phyloP scores from a whole-genome alignment of 805 yeast species.

The Blastobotrys muscicola region DNA sequence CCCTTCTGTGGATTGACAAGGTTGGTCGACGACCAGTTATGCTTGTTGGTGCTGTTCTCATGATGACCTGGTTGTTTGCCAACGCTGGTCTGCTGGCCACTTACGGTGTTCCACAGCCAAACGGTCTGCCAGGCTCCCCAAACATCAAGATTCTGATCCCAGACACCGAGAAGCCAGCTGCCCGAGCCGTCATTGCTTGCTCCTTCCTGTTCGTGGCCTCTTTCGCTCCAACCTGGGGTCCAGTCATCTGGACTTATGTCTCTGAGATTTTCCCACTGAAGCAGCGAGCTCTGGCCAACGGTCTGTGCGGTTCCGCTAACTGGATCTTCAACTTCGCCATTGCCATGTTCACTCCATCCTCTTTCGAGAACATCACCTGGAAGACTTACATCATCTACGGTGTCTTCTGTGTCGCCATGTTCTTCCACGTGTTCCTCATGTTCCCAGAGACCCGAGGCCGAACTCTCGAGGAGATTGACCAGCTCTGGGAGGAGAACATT shows the following conservation, averaged over 20 bases:
- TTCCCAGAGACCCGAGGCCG: constrained; percentile 21
- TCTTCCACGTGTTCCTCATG: constrained; percentile 30
- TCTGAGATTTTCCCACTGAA: constrained; percentile 43
- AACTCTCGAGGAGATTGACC: constrained; percentile 32
- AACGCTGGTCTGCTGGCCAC: constrained; percentile 39
- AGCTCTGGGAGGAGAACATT: constrained; percentile 41
- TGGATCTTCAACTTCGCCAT: constrained; percentile 39
- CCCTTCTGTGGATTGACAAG: constrained; percentile 49
- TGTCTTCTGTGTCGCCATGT: constrained; percentile 39
- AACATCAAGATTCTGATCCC: constrained; percentile 22
- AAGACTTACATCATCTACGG: constrained; percentile 57
- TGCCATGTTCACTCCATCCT: constrained; percentile 49
- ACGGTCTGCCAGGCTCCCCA: constrained; percentile 14
- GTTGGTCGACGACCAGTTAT: constrained; percentile 55
- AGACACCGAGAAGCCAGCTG: constrained; percentile 29
- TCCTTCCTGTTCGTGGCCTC: constrained; percentile 54
- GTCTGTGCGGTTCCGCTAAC: constrained; percentile 37
- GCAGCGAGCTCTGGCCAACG: constrained; percentile 45
- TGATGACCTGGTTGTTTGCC: constrained; percentile 53
- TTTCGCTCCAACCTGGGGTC: constrained; percentile 85
- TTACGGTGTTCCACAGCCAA: constrained; percentile 13
- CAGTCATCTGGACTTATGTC: constrained; percentile 36
- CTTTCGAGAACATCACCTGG: constrained; percentile 43
- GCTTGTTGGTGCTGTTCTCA: constrained; percentile 50
- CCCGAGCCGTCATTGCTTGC: constrained; percentile 42